These are phyloP conservation scores for Sphaerulina musiva DNA, from an alignment of 2,329 filamentous ascomycete genomes.

Conservation along the genomic window DNA sequence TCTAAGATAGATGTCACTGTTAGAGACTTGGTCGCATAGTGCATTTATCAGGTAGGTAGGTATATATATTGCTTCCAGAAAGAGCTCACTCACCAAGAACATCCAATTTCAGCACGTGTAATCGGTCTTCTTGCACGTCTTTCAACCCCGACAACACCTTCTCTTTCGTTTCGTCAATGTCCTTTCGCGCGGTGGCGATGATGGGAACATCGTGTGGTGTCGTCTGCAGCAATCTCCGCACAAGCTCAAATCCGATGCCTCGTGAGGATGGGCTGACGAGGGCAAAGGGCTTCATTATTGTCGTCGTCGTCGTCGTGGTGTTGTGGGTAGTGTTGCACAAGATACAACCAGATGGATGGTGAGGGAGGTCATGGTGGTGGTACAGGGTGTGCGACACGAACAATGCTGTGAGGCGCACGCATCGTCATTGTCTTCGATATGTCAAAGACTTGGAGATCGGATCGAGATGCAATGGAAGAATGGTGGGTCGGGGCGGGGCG, in stretches of 20 bases:
- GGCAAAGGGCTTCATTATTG: conserved; percentile 42
- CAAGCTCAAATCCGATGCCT: conserved; percentile 57
- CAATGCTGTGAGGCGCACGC: background rate
- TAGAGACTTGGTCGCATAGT: too few relatives aligned
- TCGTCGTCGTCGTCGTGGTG: background rate
- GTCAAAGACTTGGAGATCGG: conserved; percentile 5
- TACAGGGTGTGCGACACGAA: background rate
- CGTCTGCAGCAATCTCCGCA: conserved; percentile 51
- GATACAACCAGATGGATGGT: too few relatives aligned
- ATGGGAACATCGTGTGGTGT: conserved; percentile 48
- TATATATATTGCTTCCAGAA: too few relatives aligned
- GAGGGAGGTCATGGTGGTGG: too few relatives aligned
- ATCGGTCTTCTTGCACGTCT: conserved; percentile 41
- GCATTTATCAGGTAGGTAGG: too few relatives aligned
- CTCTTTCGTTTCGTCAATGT: conserved; percentile 45
- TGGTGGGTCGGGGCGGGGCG: too few relatives aligned
- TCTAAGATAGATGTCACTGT: conserved; percentile 37
- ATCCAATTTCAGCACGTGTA: conserved; percentile 51
- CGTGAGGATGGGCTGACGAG: conserved; percentile 55
- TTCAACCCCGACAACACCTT: conserved; percentile 47
- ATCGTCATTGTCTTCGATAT: background rate
- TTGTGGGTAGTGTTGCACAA: too few relatives aligned
- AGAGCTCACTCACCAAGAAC: conserved; percentile 45
- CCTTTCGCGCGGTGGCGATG: conserved; percentile 54
- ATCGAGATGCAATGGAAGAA: background rate